phyloP scores from a whole-genome alignment of 1,139 yeast genomes.

The Yamadazyma buinensis region DNA sequence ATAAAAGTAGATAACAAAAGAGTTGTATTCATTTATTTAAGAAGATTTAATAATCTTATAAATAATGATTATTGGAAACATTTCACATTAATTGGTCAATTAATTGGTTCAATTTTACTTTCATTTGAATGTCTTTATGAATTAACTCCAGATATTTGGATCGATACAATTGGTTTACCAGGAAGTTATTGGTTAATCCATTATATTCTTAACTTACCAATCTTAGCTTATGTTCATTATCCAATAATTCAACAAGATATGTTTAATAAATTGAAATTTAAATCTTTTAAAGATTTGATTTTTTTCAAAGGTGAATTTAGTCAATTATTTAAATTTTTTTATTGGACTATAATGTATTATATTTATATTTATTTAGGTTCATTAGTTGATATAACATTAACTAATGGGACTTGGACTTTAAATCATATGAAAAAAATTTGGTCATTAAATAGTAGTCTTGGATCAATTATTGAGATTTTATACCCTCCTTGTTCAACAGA shows the following conservation, averaged over 20 bases:
- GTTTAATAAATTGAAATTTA: conserved; percentile 55
- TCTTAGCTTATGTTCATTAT: conserved; percentile 86
- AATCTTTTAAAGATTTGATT: conserved; percentile 18
- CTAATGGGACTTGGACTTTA: conserved; percentile 91
- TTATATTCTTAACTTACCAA: conserved; percentile 59
- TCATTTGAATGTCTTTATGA: conserved; percentile 67
- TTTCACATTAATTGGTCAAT: conserved; percentile 83
- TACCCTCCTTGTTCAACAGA: conserved; percentile 90
- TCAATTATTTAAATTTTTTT: conserved; percentile 47
- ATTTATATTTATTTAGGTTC: conserved; percentile 67
- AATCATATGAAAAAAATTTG: conserved; percentile 67
- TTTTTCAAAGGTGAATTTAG: conserved; percentile 17
- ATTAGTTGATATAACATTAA: conserved; percentile 60
- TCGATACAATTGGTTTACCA: conserved; percentile 94
- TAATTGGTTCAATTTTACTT: conserved; percentile 69
- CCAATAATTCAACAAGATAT: conserved; percentile 89
- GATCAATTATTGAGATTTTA: conserved; percentile 41
- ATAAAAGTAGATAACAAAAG: conserved; percentile 51
- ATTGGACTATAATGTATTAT: conserved; percentile 66
- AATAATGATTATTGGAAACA: conserved; percentile 74
- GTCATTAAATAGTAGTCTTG: conserved; percentile 31
- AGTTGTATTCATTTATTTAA: conserved; percentile 67
- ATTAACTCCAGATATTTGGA: conserved; percentile 83
- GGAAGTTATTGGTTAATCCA: conserved; percentile 62
- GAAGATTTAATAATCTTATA: conserved; percentile 55